Evolutionary conservation across 352 stramenopile genomes (phyloP).

Genomic region (Pythium utonaiense): DNA sequence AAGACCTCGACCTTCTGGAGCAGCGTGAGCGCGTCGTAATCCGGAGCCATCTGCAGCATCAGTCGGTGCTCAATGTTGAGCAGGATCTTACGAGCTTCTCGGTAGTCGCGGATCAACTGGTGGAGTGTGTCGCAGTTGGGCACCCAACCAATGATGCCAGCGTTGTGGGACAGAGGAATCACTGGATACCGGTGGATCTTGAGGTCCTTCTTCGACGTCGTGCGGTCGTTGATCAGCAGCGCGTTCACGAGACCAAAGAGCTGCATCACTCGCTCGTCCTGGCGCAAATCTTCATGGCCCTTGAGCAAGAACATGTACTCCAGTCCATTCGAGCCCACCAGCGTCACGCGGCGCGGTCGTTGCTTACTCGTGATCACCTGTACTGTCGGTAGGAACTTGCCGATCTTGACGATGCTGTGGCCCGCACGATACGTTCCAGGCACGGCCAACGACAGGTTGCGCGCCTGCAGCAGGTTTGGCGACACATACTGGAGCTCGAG

Average conservation of each 20-base stretch:
- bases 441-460: constrained; percentile 95
- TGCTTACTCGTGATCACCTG: constrained; percentile 99
- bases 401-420: constrained; percentile 80
- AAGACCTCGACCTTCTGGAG: constrained; percentile 99
- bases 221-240: constrained; percentile 96
- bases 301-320: constrained; percentile 99
- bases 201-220: constrained; percentile 97
- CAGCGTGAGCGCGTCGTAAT: constrained; percentile 98
- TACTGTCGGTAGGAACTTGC: constrained; percentile 93
- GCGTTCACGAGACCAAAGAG: constrained; percentile 99
- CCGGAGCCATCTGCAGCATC: constrained; percentile 96
- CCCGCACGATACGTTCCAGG: constrained; percentile 89
- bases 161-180: constrained; percentile 97
- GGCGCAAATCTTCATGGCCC: constrained; percentile 99
- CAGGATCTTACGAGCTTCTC: constrained; percentile 91
- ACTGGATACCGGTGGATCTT: constrained; percentile 99
- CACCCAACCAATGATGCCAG: constrained; percentile 98
- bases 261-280: constrained; percentile 99
- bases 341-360: constrained; percentile 96
- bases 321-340: constrained; percentile 96
- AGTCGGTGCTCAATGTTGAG: constrained; percentile 96
- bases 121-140: constrained; percentile 99
- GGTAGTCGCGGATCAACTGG: constrained; percentile 96
- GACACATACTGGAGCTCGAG: constrained; percentile 97
- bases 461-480: constrained; percentile 92